Percentiles rank a stretch among this genome's conserved stretches.
Evolutionary conservation across 768 basidiomycete genomes (phyloP).

Genomic region (Russula olivacea): DNA sequence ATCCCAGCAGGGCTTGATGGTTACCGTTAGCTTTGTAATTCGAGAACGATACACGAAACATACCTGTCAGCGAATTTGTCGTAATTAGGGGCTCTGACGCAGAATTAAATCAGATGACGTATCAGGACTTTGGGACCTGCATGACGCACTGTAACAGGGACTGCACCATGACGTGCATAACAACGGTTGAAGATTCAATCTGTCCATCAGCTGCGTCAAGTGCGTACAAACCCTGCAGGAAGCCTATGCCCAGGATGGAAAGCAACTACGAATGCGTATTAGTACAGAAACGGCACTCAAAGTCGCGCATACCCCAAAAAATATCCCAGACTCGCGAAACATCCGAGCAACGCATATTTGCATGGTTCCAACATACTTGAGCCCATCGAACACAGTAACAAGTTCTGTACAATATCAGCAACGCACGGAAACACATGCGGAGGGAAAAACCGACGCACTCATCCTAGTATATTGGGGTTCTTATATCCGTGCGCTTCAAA

Average conservation of each 20-base stretch:
- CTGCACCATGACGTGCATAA: conserved; percentile 70
- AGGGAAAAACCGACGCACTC: conserved; percentile 47
- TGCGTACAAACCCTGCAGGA: conserved; percentile 82
- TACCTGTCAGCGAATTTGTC: conserved; percentile 22
- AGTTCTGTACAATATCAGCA: conserved; percentile 45
- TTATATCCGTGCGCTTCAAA: neutral
- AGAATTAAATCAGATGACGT: neutral
- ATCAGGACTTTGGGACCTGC: neutral
- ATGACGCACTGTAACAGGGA: conserved; percentile 66
- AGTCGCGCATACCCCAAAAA: conserved; percentile 62
- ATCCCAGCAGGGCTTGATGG: conserved; percentile 48
- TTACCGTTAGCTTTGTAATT: neutral
- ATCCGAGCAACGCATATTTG: conserved; percentile 91
- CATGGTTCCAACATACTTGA: conserved; percentile 88
- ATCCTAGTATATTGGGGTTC: conserved; percentile 50
- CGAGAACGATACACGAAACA: neutral
- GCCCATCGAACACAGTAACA: conserved; percentile 75
- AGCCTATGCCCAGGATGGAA: conserved; percentile 77
- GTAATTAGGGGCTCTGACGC: conserved; percentile 11
- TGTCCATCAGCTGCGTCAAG: conserved; percentile 86
- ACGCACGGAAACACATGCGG: neutral
- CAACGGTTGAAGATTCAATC: conserved; percentile 7
- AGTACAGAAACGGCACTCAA: neutral
- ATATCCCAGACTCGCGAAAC: conserved; percentile 87
- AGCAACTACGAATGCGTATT: conserved; percentile 47